phyloP scores from a whole-genome alignment of 371 early-diverging fungal genomes.

The Mortierella polycephala region DNA sequence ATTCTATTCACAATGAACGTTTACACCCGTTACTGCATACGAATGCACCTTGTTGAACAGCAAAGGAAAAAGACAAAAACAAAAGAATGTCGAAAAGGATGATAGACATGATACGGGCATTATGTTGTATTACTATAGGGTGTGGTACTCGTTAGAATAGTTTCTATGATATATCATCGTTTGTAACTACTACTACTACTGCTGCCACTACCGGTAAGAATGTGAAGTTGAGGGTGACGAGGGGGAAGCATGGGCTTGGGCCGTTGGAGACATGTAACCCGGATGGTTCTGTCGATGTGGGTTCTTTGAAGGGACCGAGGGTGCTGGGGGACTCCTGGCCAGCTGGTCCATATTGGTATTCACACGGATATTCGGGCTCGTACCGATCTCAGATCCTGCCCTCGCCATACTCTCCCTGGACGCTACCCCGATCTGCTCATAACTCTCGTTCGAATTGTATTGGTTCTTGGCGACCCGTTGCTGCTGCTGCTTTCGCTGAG shows the following conservation, averaged over 20 bases:
- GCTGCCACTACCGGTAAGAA: too few relatives aligned
- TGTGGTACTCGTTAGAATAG: too few relatives aligned
- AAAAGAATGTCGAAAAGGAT: too few relatives aligned
- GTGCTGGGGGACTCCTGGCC: conserved; percentile 31
- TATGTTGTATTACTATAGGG: too few relatives aligned
- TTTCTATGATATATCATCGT: too few relatives aligned
- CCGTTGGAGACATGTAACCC: conserved; percentile 19
- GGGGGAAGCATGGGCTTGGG: conserved; percentile 4
- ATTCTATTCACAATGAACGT: too few relatives aligned
- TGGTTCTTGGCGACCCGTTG: neutral
- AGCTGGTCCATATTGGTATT: conserved; percentile 14
- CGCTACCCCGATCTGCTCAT: conserved; percentile 20
- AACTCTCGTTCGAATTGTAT: conserved; percentile 23
- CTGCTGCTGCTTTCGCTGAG: conserved; percentile 3
- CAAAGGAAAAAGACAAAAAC: too few relatives aligned
- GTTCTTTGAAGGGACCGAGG: conserved; percentile 28
- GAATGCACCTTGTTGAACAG: too few relatives aligned
- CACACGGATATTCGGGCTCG: conserved; percentile 8
- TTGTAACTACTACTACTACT: too few relatives aligned
- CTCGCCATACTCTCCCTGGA: conserved; percentile 16
- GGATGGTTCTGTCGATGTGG: conserved; percentile 24
- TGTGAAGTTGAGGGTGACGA: too few relatives aligned
- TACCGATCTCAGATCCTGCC: neutral
- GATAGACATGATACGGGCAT: too few relatives aligned
- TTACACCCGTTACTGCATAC: too few relatives aligned